Percentiles rank a stretch among this genome's conserved stretches.
Conservation (phyloP, 148 eudicot species). For the Nyssa sinensis region DNA sequence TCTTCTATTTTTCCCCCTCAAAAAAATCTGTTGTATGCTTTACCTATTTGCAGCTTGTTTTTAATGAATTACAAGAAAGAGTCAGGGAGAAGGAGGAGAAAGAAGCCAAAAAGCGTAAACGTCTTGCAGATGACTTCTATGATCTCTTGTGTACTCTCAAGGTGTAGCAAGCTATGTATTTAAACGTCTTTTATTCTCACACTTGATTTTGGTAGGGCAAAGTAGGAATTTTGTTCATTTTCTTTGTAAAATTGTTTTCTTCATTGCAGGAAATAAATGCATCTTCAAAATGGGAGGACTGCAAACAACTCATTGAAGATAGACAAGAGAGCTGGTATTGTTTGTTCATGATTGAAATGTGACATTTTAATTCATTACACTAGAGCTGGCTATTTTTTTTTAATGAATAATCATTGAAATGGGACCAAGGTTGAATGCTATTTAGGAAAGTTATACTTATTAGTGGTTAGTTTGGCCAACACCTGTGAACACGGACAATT, state of each 20-base stretch:
- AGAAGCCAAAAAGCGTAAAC: constrained; percentile 81
- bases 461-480: background rate
- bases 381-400: background rate
- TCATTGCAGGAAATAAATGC: constrained; percentile 60
- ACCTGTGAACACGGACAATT: background rate
- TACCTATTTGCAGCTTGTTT: constrained; percentile 58
- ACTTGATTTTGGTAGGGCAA: background rate
- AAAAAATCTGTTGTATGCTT: constrained; percentile 2
- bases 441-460: background rate
- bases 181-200: no score
- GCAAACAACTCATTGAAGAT: constrained; percentile 54
- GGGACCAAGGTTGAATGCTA: background rate
- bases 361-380: background rate
- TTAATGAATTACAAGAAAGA: constrained; percentile 71
- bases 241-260: background rate
- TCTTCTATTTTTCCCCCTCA: background rate
- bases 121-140: constrained; percentile 77
- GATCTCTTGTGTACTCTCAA: constrained; percentile 57
- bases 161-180: constrained; percentile 34
- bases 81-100: constrained; percentile 87
- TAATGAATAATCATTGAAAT: background rate
- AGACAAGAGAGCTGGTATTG: constrained; percentile 56
- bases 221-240: background rate
- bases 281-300: constrained; percentile 83
- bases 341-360: constrained; percentile 5